Base-by-base conservation (phyloP, 2,329 filamentous ascomycete species). In the Penicillium sclerotiorum region DNA sequence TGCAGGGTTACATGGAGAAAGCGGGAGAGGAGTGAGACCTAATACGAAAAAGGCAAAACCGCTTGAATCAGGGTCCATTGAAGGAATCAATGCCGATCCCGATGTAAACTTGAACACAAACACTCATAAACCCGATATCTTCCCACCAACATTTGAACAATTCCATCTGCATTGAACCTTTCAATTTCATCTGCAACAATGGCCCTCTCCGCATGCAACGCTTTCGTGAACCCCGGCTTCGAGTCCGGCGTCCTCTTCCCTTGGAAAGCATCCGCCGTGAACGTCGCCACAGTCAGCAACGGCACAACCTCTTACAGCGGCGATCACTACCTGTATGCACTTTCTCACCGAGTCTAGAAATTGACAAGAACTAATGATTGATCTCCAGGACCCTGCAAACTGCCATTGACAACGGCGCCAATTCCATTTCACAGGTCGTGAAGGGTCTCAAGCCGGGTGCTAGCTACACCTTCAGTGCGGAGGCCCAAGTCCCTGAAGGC, bases 241-340 rank as follows among this genome's bases (percentile, higher is more conserved):
- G 61, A 63, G 27, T 52, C 60, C 1, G 57, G 59, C 9, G 23
- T 35, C n/a, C 43, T 63, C 1, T 45, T 43, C 6, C 60, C 61
- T 1, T 64, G 60, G 61, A 38, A 47, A 15, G 23, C 53, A 37
- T 59, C 57, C 6, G 53, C 50, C 12, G 45, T 58, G 7, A 52
- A 61, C 18, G 52, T 59, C 9, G 60, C 57, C 15, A 51, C 48
- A 17, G 47, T 62, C 4, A 58, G 42, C 38, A 61, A 50, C 30
- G 56, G 49, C 1, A 50, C 52, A 18, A 48, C 28, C 8, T 53
- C 56, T 13, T 60, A 58, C 27, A 44, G 44, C 20, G 61, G 60
- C 9, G 38, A 58, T 6, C 57, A 57, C 43, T 62, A 57, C 28
- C 52, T 63, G 60, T 64, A n/a, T n/a, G n/a, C n/a, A n/a, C n/a